Percentiles rank a stretch among this genome's conserved stretches.
phyloP scores from a whole-genome alignment of 2,329 filamentous ascomycete genomes.

The Sclerotinia borealis region DNA sequence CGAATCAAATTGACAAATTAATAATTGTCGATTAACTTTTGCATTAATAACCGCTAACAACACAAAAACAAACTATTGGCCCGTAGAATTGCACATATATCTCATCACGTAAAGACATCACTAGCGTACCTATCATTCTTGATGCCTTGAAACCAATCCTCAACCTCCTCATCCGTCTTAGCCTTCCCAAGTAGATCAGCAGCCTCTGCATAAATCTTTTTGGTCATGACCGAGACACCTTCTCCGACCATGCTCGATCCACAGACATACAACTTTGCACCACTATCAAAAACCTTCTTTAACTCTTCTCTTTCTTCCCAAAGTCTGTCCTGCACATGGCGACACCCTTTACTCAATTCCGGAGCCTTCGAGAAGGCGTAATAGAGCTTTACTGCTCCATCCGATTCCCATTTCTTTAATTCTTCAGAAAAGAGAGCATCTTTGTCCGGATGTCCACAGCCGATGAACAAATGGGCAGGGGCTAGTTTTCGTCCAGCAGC shows the following conservation, averaged over 20 bases:
- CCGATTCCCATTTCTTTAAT: constrained; percentile 28
- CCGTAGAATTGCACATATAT: background rate
- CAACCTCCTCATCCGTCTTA: constrained; percentile 14
- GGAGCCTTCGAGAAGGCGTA: constrained; percentile 5
- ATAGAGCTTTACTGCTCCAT: constrained; percentile 14
- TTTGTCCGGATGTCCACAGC: constrained; percentile 38
- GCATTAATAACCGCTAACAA: background rate
- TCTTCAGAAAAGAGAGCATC: constrained; percentile 40
- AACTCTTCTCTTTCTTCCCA: constrained; percentile 15
- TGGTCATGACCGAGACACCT: constrained; percentile 6
- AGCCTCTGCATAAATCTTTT: constrained; percentile 12
- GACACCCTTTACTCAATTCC: constrained; percentile 2
- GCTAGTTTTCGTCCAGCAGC: constrained; percentile 13
- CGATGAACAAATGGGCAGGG: constrained; percentile 41
- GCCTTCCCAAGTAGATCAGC: background rate
- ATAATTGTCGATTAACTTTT: background rate
- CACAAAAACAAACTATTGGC: background rate
- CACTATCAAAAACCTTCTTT: constrained; percentile 7
- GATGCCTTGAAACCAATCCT: constrained; percentile 12
- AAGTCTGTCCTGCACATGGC: constrained; percentile 15
- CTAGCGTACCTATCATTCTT: constrained; percentile 15
- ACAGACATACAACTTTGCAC: constrained; percentile 16
- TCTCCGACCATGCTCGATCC: constrained; percentile 11
- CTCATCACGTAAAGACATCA: constrained; percentile 13
- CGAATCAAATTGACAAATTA: background rate